Percentiles rank a stretch among this genome's conserved stretches.
phyloP scores from a whole-genome alignment of 768 basidiomycete genomes.

The Pleurotus tuber-regium region DNA sequence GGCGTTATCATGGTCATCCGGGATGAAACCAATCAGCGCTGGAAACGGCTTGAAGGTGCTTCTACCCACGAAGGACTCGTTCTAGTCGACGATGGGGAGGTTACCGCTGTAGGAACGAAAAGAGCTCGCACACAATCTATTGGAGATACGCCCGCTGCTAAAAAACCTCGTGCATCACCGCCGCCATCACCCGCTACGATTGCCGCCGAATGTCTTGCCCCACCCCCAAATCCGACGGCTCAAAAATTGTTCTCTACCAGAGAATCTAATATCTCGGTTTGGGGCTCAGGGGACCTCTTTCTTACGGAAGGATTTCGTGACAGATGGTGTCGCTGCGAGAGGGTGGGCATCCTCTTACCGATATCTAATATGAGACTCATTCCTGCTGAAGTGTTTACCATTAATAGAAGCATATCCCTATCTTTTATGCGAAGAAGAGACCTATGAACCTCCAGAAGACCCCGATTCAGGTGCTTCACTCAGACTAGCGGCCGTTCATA shows the following conservation, averaged over 20 bases:
- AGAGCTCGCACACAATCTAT: slow-evolving; percentile 44
- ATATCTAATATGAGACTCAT: slow-evolving; percentile 7
- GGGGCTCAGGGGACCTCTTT: slow-evolving; percentile 73
- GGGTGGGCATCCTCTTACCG: slow-evolving; percentile 35
- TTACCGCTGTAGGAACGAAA: slow-evolving; percentile 38
- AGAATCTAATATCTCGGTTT: slow-evolving; percentile 20
- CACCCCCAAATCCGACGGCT: slow-evolving; percentile 43
- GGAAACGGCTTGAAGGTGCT: slow-evolving; percentile 48
- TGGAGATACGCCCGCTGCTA: slow-evolving; percentile 33
- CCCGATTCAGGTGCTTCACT: slow-evolving; percentile 66
- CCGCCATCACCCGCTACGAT: slow-evolving; percentile 17
- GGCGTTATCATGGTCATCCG: slow-evolving; percentile 70
- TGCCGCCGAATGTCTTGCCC: slow-evolving; percentile 50
- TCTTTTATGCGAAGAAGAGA: slow-evolving; percentile 76
- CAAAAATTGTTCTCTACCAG: slow-evolving; percentile 39
- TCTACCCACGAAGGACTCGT: slow-evolving; percentile 8
- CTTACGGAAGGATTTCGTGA: slow-evolving; percentile 69
- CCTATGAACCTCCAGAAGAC: slow-evolving; percentile 83
- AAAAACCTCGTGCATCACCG: slow-evolving; percentile 29
- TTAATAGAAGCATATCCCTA: slow-evolving; percentile 53
- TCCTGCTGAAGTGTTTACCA: slow-evolving; percentile 52
- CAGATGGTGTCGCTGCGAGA: slow-evolving; percentile 75
- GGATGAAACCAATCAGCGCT: slow-evolving; percentile 37
- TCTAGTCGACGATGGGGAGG: slow-evolving; percentile 24
- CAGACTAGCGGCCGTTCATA: slow-evolving; percentile 1